Percentiles rank a stretch among this genome's conserved stretches.
Evolutionary conservation across 2,329 filamentous ascomycete species (phyloP).

Genomic region (Cryphonectria naterciae): DNA sequence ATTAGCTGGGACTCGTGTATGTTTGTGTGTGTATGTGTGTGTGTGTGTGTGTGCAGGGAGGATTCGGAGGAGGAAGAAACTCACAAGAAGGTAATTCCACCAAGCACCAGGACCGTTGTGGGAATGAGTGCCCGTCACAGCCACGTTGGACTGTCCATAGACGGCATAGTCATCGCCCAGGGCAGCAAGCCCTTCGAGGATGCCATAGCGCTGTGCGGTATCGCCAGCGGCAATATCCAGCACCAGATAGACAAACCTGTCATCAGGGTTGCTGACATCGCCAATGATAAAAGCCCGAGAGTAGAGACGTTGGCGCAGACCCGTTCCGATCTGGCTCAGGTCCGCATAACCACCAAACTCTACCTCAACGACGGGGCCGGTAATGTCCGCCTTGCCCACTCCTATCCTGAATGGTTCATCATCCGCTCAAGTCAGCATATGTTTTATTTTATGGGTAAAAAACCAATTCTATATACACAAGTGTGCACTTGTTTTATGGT

Average conservation of each 20-base stretch:
- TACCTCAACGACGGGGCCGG: conserved; percentile 82
- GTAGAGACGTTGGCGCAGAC: conserved; percentile 84
- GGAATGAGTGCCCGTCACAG: conserved; percentile 89
- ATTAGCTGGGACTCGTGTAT: background rate
- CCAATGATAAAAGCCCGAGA: conserved; percentile 89
- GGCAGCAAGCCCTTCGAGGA: conserved; percentile 71
- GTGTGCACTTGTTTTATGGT: background rate
- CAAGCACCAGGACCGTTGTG: conserved; percentile 91
- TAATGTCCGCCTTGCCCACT: conserved; percentile 63
- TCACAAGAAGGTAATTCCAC: conserved; percentile 82
- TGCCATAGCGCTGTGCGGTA: conserved; percentile 85
- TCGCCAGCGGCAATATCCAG: conserved; percentile 88
- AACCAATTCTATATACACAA: background rate
- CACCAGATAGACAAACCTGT: conserved; percentile 85
- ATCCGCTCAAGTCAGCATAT: conserved; percentile 9
- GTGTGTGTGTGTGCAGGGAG: background rate
- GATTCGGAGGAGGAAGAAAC: background rate
- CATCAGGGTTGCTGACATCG: conserved; percentile 63
- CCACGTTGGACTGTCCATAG: conserved; percentile 81
- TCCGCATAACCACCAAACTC: conserved; percentile 93
- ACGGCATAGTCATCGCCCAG: conserved; percentile 73
- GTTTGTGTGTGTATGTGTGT: too few relatives aligned
- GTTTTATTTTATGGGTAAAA: too few relatives aligned
- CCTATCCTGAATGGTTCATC: conserved; percentile 42
- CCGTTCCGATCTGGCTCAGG: conserved; percentile 78